These are phyloP conservation scores for Camellia oleifera DNA, from an alignment of 179 eudicot species.

Conservation along the genomic window DNA sequence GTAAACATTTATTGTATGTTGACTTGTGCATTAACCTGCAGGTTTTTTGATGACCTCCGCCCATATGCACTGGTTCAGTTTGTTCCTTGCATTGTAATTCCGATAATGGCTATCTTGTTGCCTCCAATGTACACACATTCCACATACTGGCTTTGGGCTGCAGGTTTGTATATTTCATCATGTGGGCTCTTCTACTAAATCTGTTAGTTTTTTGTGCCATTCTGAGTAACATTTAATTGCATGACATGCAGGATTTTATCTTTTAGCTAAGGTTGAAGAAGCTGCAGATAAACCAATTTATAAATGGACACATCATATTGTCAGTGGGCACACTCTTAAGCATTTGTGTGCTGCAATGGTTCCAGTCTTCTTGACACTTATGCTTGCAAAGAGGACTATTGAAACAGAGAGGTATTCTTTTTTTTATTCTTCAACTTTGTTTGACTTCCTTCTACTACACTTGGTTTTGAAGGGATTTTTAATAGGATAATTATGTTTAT, in stretches of 20 bases:
- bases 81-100: conserved; percentile 90
- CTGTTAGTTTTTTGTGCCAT: conserved; percentile 5
- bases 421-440: not conserved
- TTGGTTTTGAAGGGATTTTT: not conserved
- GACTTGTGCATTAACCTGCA: conserved; percentile 28
- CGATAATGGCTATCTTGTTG: conserved; percentile 83
- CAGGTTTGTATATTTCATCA: conserved; percentile 48
- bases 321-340: conserved; percentile 93
- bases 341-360: conserved; percentile 93
- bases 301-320: conserved; percentile 62
- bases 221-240: conserved; percentile 6
- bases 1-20: not conserved
- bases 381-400: conserved; percentile 83
- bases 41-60: conserved; percentile 94
- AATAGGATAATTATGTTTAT: no score
- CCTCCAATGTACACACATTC: conserved; percentile 99
- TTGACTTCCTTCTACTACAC: not conserved
- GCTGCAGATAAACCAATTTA: conserved; percentile 85
- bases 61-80: conserved; percentile 87
- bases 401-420: conserved; percentile 60
- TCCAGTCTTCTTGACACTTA: conserved; percentile 75
- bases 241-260: conserved; percentile 68
- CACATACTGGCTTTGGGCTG: conserved; percentile 98
- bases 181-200: not conserved
- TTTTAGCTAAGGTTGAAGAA: conserved; percentile 90